Conservation (phyloP, 805 yeast species). For the Pichia californica region DNA sequence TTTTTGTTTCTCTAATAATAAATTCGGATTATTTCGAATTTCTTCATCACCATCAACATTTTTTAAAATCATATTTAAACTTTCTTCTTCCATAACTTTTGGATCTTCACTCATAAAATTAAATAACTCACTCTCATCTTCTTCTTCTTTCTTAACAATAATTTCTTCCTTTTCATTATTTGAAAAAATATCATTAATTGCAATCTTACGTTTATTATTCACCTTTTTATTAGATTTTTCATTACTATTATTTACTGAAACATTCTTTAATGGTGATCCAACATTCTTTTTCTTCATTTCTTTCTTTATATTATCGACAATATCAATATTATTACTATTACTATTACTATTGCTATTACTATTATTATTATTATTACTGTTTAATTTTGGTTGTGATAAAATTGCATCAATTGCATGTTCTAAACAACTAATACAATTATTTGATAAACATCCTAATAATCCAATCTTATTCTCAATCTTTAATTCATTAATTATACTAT, state of each 20-base stretch:
- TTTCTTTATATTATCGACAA: slow-evolving; percentile 14
- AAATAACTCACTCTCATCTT: slow-evolving; percentile 6
- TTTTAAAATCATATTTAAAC: slow-evolving; percentile 12
- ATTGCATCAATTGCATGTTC: slow-evolving; percentile 58
- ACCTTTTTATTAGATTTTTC: background rate
- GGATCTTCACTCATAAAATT: slow-evolving; percentile 12
- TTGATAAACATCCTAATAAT: slow-evolving; percentile 56
- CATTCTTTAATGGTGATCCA: slow-evolving; percentile 21
- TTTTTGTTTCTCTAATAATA: background rate
- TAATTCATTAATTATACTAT: slow-evolving; percentile 43
- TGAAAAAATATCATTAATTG: slow-evolving; percentile 30
- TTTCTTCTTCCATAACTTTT: slow-evolving; percentile 13
- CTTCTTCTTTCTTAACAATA: background rate
- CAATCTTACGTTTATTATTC: slow-evolving; percentile 9
- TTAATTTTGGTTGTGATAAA: slow-evolving; percentile 42
- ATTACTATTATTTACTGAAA: background rate
- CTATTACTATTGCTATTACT: background rate
- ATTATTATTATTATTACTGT: background rate
- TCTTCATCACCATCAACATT: slow-evolving; percentile 6
- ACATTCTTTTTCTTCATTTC: slow-evolving; percentile 17
- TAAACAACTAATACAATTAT: slow-evolving; percentile 46
- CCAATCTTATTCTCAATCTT: slow-evolving; percentile 45
- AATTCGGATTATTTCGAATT: background rate
- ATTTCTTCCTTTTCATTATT: slow-evolving; percentile 4
- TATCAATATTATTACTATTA: background rate